phyloP scores from a whole-genome alignment of 2,329 filamentous ascomycete species.

The Fusarium vanettenii region DNA sequence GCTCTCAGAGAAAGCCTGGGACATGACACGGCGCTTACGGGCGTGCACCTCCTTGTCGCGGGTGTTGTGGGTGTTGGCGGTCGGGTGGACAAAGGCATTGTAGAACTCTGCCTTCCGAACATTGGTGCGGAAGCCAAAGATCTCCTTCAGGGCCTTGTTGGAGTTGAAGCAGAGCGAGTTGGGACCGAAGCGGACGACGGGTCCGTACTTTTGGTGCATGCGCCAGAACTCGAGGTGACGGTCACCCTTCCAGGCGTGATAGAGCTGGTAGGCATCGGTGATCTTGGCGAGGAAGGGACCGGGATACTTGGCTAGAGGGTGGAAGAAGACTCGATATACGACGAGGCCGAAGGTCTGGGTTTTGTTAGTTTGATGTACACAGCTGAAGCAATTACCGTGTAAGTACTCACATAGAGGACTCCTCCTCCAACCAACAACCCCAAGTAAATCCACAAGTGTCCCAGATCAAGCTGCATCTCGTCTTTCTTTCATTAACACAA shows the following conservation, averaged over 20 bases:
- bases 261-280: constrained; percentile 74
- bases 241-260: constrained; percentile 80
- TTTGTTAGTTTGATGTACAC: constrained; percentile 1
- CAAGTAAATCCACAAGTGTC: constrained; percentile 56
- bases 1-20: constrained; percentile 76
- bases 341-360: constrained; percentile 54
- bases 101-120: constrained; percentile 79
- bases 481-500: constrained; percentile 8
- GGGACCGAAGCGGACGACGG: constrained; percentile 81
- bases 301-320: constrained; percentile 73
- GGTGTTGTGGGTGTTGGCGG: constrained; percentile 78
- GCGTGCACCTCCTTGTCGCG: constrained; percentile 77
- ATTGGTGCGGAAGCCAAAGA: constrained; percentile 73
- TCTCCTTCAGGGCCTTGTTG: constrained; percentile 72
- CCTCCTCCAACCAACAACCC: constrained; percentile 50
- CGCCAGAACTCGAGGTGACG: constrained; percentile 79
- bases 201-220: constrained; percentile 78
- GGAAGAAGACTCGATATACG: constrained; percentile 70
- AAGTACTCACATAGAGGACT: constrained; percentile 56
- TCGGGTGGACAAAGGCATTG: constrained; percentile 77
- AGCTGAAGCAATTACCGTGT: not conserved
- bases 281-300: constrained; percentile 73
- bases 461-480: constrained; percentile 45
- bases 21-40: constrained; percentile 76
- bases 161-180: constrained; percentile 84